Percentiles rank a stretch among this genome's conserved stretches.
phyloP scores from a whole-genome alignment of 495 filamentous ascomycete species.

The Xylaria longipes region DNA sequence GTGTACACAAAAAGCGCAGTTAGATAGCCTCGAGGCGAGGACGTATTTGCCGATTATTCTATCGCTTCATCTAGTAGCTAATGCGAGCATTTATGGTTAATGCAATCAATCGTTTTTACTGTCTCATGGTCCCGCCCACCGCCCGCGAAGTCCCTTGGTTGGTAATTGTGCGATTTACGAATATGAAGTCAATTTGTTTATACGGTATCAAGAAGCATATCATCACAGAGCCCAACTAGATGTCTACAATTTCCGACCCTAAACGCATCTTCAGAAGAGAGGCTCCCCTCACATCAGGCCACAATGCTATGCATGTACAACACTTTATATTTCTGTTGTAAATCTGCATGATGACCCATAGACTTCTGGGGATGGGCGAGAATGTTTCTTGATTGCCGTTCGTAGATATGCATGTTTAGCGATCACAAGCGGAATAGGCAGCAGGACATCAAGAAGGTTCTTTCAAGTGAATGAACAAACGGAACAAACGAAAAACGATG shows the following conservation, averaged over 20 bases:
- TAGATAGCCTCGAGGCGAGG: slow-evolving; percentile 41
- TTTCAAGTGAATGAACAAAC: background rate
- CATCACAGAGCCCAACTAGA: background rate
- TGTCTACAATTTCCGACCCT: background rate
- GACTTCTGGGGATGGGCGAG: background rate
- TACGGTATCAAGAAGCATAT: background rate
- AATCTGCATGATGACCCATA: background rate
- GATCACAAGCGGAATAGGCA: background rate
- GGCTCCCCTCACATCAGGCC: background rate
- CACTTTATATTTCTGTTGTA: background rate
- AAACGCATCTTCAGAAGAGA: background rate
- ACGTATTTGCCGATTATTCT: slow-evolving; percentile 15
- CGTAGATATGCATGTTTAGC: background rate
- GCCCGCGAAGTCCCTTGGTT: background rate
- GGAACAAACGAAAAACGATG: background rate
- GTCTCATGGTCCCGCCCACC: background rate
- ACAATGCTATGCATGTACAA: background rate
- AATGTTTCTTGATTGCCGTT: background rate
- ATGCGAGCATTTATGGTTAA: background rate
- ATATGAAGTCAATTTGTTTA: background rate
- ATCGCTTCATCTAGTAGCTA: slow-evolving; percentile 26
- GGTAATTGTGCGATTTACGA: background rate
- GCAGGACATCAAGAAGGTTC: background rate
- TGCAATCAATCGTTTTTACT: background rate
- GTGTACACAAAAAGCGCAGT: slow-evolving; percentile 40